Percentiles rank a stretch among this genome's conserved stretches.
Evolutionary conservation across 2,329 filamentous ascomycete genomes (phyloP).

Genomic region (Calonectria hawksworthii): DNA sequence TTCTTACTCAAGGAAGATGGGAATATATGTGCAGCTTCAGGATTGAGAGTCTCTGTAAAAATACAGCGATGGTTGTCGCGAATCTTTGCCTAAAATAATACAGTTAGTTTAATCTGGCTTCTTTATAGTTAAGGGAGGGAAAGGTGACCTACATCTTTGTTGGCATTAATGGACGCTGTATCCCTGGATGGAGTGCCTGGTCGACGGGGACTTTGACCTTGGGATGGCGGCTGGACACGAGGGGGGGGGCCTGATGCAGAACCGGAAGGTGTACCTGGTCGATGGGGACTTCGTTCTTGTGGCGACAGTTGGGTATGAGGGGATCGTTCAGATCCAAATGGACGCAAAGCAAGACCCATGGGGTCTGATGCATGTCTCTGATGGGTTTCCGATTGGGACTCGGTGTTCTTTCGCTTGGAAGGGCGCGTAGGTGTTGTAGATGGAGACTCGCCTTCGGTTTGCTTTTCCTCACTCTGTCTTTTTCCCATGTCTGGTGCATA

Average conservation of each 20-base stretch:
- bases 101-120: no score
- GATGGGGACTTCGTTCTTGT: background rate
- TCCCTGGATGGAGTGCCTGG: no score
- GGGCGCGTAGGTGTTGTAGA: background rate
- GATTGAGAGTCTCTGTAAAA: background rate
- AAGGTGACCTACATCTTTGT: no score
- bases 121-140: no score
- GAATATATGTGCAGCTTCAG: background rate
- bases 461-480: background rate
- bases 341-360: background rate
- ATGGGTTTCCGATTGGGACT: background rate
- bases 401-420: background rate
- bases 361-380: background rate
- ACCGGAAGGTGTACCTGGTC: no score
- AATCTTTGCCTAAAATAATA: no score
- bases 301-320: no score
- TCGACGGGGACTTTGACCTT: no score
- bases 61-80: no score
- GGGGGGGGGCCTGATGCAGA: no score
- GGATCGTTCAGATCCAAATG: background rate
- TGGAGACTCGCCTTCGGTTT: background rate
- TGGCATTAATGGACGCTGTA: no score
- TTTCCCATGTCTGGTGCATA: background rate
- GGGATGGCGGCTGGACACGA: no score
- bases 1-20: background rate